Evolutionary conservation across 805 yeast species (phyloP).

Genomic region (Wickerhamomyces ciferrii): DNA sequence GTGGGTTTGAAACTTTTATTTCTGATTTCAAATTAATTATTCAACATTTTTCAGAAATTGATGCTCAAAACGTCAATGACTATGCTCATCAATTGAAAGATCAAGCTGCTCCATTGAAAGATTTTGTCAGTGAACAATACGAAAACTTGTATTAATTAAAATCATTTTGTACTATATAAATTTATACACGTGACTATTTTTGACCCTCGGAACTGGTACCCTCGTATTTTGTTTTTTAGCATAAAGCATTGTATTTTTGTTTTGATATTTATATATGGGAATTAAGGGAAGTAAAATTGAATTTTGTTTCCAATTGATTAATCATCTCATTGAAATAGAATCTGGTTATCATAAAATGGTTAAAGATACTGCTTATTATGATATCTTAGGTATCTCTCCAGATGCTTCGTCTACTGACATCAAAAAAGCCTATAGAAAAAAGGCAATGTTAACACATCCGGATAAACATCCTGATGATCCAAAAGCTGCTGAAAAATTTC

Average conservation of each 20-base stretch:
- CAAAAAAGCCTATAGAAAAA: conserved; percentile 89
- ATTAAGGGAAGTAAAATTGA: too few relatives aligned
- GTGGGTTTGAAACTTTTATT: conserved; percentile 25
- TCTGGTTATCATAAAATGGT: conserved; percentile 70
- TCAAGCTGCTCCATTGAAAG: not conserved
- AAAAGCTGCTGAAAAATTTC: conserved; percentile 81
- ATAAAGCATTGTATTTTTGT: not conserved
- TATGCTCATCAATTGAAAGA: not conserved
- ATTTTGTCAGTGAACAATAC: not conserved
- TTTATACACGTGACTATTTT: not conserved
- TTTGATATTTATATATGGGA: too few relatives aligned
- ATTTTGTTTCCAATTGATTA: too few relatives aligned
- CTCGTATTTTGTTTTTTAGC: not conserved
- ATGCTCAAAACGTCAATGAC: not conserved
- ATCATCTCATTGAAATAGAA: too few relatives aligned
- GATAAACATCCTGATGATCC: conserved; percentile 97
- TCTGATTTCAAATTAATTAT: conserved; percentile 45
- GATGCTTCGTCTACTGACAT: conserved; percentile 77
- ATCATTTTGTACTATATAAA: too few relatives aligned
- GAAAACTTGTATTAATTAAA: not conserved
- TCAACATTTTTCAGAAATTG: not conserved
- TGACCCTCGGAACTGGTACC: not conserved
- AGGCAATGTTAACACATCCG: conserved; percentile 88
- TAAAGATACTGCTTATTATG: conserved; percentile 84
- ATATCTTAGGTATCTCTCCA: conserved; percentile 59